Percentiles rank a stretch among this genome's conserved stretches.
Conservation (phyloP, 345 rosid species). For the Citrus reticulata region DNA sequence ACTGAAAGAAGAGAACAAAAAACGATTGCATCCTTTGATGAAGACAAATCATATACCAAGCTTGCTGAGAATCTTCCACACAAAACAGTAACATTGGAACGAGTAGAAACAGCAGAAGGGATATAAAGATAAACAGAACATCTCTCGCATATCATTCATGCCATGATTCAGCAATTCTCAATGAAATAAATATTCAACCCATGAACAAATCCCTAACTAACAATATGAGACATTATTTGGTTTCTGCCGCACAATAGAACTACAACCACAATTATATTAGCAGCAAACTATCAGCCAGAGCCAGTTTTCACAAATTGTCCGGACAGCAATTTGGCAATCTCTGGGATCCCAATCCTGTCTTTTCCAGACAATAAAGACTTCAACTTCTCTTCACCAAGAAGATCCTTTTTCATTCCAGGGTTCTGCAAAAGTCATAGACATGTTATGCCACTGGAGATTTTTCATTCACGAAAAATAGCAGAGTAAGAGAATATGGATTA, state of each 20-base stretch:
- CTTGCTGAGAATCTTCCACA: not conserved
- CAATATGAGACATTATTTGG: not conserved
- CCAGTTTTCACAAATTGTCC: constrained; percentile 23
- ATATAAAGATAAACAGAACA: not conserved
- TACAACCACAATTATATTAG: not conserved
- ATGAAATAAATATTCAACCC: not conserved
- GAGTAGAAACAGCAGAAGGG: not conserved
- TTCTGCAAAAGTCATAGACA: constrained; percentile 20
- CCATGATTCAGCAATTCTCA: not conserved
- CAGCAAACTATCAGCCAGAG: not conserved
- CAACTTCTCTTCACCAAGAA: constrained; percentile 34
- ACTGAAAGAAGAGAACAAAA: not conserved
- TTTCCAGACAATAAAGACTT: constrained; percentile 35
- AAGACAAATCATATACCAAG: not conserved
- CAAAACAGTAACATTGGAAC: not conserved
- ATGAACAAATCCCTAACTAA: not conserved
- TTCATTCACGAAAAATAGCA: not conserved
- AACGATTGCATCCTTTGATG: not conserved
- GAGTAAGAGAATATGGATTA: not conserved
- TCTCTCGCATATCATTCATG: not conserved
- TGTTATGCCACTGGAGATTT: not conserved
- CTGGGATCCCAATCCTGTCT: constrained; percentile 35
- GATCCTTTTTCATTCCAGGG: constrained; percentile 38
- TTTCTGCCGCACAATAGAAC: not conserved
- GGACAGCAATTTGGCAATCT: constrained; percentile 37